phyloP scores from a whole-genome alignment of 2,329 filamentous ascomycete species.

The Beauveria pseudobassiana region DNA sequence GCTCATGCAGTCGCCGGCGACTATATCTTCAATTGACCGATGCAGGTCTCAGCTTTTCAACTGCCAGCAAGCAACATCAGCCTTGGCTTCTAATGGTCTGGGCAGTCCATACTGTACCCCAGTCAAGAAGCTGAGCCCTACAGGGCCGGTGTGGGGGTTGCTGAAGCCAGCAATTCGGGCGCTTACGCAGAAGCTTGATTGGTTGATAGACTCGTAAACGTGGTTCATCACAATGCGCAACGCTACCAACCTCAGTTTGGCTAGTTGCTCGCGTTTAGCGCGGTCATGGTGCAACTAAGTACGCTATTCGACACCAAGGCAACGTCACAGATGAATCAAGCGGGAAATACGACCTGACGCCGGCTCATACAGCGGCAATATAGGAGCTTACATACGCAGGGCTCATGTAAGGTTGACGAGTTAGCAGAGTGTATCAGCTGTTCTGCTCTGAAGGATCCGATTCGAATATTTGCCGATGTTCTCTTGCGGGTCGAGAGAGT shows the following conservation, averaged over 20 bases:
- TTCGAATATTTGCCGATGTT: no score
- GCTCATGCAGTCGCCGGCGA: background rate
- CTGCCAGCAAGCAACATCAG: background rate
- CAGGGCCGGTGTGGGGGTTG: background rate
- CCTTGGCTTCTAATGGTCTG: background rate
- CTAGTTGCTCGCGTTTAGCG: background rate
- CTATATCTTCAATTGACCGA: background rate
- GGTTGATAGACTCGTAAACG: background rate
- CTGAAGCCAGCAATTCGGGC: background rate
- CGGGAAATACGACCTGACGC: background rate
- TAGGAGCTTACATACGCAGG: no score
- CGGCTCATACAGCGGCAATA: background rate
- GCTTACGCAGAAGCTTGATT: conserved; percentile 8
- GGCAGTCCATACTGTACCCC: background rate
- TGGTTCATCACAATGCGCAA: background rate
- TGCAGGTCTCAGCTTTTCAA: background rate
- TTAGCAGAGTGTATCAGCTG: no score
- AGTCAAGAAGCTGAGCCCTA: conserved; percentile 2
- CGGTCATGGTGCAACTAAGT: background rate
- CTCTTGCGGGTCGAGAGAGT: no score
- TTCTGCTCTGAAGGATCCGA: no score
- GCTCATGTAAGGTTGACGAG: no score
- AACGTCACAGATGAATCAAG: background rate
- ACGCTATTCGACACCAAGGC: background rate
- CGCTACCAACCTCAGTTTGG: background rate